Evolutionary conservation across 176 grass and related monocot species (phyloP).

Genomic region (Aegilops tauschii): DNA sequence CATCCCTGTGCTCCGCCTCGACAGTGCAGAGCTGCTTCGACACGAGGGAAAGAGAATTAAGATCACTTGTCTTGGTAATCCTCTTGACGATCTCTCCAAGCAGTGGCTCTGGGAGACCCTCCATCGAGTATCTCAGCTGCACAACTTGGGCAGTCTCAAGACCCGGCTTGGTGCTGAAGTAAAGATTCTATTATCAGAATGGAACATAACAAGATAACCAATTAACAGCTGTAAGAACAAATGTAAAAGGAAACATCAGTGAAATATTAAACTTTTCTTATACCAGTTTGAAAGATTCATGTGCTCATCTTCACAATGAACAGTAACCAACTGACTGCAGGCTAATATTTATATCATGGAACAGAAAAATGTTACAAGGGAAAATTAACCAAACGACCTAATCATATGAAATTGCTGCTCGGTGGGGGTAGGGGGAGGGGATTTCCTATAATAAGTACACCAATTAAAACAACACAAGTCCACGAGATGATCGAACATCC

Average conservation of each 20-base stretch:
- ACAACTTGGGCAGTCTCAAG: background rate
- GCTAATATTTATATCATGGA: background rate
- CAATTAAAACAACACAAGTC: background rate
- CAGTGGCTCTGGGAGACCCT: too few species aligned
- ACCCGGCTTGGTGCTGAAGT: background rate
- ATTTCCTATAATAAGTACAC: background rate
- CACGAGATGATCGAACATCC: background rate
- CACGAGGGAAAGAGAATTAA: too few species aligned
- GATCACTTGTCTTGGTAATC: too few species aligned
- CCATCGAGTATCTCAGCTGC: constrained; percentile 20
- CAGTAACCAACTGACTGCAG: background rate
- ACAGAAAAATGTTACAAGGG: background rate
- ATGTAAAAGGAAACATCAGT: background rate
- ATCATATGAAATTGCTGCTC: background rate
- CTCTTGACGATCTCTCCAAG: too few species aligned
- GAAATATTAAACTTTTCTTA: background rate
- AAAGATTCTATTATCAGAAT: background rate
- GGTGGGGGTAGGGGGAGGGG: too few species aligned
- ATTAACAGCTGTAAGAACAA: background rate
- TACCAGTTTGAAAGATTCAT: background rate
- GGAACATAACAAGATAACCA: background rate
- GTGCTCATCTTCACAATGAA: background rate
- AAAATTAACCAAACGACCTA: background rate
- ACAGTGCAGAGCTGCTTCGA: too few species aligned
- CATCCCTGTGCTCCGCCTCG: too few species aligned